These are phyloP conservation scores for Psidium friedrichsthalianum DNA, from an alignment of 345 rosid species.

Conservation along the genomic window DNA sequence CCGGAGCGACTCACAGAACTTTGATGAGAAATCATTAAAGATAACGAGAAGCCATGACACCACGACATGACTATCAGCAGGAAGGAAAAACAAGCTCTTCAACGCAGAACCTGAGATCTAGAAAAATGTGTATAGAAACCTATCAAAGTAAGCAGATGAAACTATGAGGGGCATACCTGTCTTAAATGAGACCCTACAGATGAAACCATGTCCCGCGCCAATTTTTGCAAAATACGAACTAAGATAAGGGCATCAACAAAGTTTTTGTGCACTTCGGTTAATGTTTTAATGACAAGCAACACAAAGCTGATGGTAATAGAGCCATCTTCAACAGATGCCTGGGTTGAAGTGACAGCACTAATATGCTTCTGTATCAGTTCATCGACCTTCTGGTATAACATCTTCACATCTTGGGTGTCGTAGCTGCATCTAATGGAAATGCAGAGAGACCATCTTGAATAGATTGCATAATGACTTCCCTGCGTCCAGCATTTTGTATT, in stretches of 20 bases:
- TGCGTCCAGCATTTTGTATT: conserved; percentile 86
- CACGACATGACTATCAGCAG: not conserved
- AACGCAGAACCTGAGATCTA: not conserved
- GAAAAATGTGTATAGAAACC: not conserved
- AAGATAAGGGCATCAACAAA: conserved; percentile 58
- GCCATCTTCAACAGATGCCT: conserved; percentile 66
- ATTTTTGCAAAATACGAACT: conserved; percentile 82
- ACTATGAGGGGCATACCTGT: conserved; percentile 45
- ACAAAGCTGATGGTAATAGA: conserved; percentile 79
- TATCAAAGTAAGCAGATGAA: not conserved
- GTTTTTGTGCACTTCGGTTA: conserved; percentile 82
- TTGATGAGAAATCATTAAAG: not conserved
- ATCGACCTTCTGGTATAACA: conserved; percentile 73
- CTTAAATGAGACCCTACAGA: conserved; percentile 66
- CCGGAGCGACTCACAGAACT: not conserved
- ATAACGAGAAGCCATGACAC: not conserved
- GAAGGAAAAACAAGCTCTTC: not conserved
- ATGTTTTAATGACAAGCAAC: conserved; percentile 82
- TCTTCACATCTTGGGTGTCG: conserved; percentile 68
- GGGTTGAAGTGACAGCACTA: conserved; percentile 52
- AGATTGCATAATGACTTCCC: conserved; percentile 91
- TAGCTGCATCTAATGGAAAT: conserved; percentile 69
- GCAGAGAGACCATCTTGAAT: conserved; percentile 93
- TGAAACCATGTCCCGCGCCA: conserved; percentile 90
- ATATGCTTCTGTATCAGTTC: conserved; percentile 89